These are phyloP conservation scores for Beverwykella pulmonaria DNA, from an alignment of 495 filamentous ascomycete species.

Conservation along the genomic window DNA sequence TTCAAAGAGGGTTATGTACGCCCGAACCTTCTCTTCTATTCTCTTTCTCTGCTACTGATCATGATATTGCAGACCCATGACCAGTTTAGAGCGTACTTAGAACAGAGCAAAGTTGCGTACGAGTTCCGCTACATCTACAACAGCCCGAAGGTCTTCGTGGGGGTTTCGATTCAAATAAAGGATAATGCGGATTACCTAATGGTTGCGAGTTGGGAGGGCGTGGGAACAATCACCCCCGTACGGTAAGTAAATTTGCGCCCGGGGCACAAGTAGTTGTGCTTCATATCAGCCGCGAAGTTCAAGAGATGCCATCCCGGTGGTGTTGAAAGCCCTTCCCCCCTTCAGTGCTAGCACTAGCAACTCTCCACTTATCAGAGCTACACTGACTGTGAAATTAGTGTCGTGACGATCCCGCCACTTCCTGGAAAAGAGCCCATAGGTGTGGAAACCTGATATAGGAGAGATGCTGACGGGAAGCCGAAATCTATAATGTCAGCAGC, in stretches of 20 bases:
- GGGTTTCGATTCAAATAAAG: not conserved
- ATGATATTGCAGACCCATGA: not conserved
- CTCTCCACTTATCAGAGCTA: too few relatives aligned
- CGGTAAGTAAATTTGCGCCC: not conserved
- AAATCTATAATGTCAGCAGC: too few relatives aligned
- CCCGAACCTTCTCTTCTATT: too few relatives aligned
- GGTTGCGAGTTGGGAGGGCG: not conserved
- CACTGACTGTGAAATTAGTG: not conserved
- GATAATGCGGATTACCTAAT: not conserved
- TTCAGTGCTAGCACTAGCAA: not conserved
- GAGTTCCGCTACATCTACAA: not conserved
- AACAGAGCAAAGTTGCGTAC: not conserved
- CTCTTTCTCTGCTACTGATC: too few relatives aligned
- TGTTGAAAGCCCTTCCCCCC: not conserved
- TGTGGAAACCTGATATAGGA: not conserved
- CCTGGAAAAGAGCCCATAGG: not conserved
- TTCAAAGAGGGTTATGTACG: conserved; percentile 7
- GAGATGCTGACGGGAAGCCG: too few relatives aligned
- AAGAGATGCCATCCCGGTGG: not conserved
- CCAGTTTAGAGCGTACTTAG: not conserved
- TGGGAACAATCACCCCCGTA: not conserved
- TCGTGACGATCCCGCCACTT: not conserved
- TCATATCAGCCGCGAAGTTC: not conserved
- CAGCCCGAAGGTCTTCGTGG: not conserved
- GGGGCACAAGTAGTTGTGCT: not conserved